Evolutionary conservation across 2,329 filamentous ascomycete species (phyloP).

Genomic region (Metarhizium sp.): DNA sequence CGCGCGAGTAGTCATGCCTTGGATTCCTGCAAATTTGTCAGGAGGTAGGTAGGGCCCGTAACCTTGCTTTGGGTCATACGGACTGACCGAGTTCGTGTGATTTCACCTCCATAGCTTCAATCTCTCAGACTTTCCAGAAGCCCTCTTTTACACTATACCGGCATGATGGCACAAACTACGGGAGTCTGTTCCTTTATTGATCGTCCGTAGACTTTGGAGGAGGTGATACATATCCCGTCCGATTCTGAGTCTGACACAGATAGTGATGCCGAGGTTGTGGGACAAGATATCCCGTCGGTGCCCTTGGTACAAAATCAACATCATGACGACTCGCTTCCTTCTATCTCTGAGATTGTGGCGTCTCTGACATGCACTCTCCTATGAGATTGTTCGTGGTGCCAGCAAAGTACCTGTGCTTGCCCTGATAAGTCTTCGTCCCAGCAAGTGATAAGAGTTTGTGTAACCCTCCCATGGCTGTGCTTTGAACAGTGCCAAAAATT

Average conservation of each 20-base stretch:
- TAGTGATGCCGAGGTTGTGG: background rate
- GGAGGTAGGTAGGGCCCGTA: background rate
- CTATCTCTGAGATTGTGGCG: constrained; percentile 1
- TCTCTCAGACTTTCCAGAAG: background rate
- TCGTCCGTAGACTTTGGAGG: background rate
- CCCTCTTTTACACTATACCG: background rate
- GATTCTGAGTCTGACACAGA: background rate
- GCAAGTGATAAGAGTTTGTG: no score
- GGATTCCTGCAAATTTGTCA: background rate
- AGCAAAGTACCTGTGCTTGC: no score
- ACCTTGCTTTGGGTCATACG: background rate
- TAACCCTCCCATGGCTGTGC: no score
- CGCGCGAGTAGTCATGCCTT: background rate
- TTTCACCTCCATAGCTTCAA: background rate
- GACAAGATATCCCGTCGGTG: background rate
- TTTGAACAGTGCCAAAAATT: no score
- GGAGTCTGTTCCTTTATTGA: background rate
- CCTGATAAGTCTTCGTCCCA: no score
- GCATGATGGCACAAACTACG: background rate
- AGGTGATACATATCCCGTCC: constrained; percentile 1
- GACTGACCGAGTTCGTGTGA: background rate
- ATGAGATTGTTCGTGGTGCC: no score
- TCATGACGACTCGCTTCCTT: constrained; percentile 1
- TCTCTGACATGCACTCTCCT: background rate
- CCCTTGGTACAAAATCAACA: background rate